Evolutionary conservation across 441 rosid genomes (phyloP).

Genomic region (Gossypium lobatum): DNA sequence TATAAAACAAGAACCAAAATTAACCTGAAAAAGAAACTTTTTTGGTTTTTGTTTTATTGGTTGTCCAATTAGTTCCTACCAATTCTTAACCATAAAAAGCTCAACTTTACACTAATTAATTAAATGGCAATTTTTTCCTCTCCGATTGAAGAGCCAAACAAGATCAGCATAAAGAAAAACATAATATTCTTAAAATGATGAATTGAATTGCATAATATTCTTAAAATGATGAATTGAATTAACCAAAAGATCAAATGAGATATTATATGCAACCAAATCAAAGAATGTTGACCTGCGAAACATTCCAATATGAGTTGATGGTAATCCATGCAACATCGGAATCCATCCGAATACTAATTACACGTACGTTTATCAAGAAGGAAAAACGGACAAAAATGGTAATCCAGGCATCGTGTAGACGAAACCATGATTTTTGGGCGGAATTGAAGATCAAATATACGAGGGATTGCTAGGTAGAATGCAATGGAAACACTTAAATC

Average conservation of each 20-base stretch:
- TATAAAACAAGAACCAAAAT: no score
- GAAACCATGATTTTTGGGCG: slow-evolving; percentile 14
- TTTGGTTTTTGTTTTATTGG: no score
- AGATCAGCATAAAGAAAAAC: neutral
- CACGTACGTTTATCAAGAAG: slow-evolving; percentile 24
- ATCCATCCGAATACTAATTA: slow-evolving; percentile 28
- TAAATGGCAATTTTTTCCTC: no score
- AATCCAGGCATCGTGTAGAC: slow-evolving; percentile 12
- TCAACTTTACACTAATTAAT: no score
- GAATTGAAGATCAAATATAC: slow-evolving; percentile 11
- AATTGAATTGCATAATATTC: neutral
- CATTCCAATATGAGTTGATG: neutral
- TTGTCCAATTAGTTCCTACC: no score
- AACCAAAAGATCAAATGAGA: neutral
- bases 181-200: neutral
- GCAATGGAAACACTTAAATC: slow-evolving; percentile 16
- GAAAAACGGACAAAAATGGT: slow-evolving; percentile 21
- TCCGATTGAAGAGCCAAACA: no score
- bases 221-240: neutral
- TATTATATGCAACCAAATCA: neutral
- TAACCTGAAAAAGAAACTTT: no score
- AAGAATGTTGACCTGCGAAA: neutral
- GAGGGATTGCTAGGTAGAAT: slow-evolving; percentile 10
- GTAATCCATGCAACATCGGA: slow-evolving; percentile 26
- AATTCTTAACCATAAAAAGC: no score